Percentiles rank a stretch among this genome's conserved stretches.
phyloP scores from a whole-genome alignment of 1,284 basidiomycete species.

The Schizophyllum amplum region DNA sequence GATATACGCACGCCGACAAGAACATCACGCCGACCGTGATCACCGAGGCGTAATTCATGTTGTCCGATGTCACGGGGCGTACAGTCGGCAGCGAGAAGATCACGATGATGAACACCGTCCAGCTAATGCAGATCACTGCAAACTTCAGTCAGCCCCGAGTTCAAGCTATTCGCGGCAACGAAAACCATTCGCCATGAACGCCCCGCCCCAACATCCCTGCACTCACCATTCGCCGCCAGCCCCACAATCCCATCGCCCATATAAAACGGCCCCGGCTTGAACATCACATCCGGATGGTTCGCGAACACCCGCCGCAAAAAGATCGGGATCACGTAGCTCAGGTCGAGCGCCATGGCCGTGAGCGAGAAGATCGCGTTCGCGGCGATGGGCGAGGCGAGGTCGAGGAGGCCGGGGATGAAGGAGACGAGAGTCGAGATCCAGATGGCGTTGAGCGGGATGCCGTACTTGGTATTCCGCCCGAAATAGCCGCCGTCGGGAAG shows the following conservation, averaged over 20 bases:
- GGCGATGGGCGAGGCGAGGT: slow-evolving; percentile 72
- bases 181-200: not conserved
- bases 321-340: slow-evolving; percentile 72
- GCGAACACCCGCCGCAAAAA: slow-evolving; percentile 62
- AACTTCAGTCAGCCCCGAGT: not conserved
- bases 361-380: slow-evolving; percentile 81
- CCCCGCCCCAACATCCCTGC: not conserved
- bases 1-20: slow-evolving; percentile 29
- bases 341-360: slow-evolving; percentile 65
- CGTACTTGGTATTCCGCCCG: slow-evolving; percentile 60
- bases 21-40: slow-evolving; percentile 40
- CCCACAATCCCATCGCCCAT: slow-evolving; percentile 71
- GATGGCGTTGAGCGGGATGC: slow-evolving; percentile 79
- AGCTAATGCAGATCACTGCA: slow-evolving; percentile 48
- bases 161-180: not conserved
- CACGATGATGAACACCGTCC: slow-evolving; percentile 63
- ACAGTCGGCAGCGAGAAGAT: slow-evolving; percentile 69
- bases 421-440: slow-evolving; percentile 68
- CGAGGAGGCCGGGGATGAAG: slow-evolving; percentile 67
- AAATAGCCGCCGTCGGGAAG: slow-evolving; percentile 81
- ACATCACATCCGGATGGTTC: slow-evolving; percentile 78
- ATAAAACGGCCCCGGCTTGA: slow-evolving; percentile 86
- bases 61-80: slow-evolving; percentile 57
- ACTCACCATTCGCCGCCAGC: slow-evolving; percentile 42
- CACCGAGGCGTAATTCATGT: slow-evolving; percentile 74